Base-by-base conservation (phyloP, 768 basidiomycete species). In the Boletus sp. region DNA sequence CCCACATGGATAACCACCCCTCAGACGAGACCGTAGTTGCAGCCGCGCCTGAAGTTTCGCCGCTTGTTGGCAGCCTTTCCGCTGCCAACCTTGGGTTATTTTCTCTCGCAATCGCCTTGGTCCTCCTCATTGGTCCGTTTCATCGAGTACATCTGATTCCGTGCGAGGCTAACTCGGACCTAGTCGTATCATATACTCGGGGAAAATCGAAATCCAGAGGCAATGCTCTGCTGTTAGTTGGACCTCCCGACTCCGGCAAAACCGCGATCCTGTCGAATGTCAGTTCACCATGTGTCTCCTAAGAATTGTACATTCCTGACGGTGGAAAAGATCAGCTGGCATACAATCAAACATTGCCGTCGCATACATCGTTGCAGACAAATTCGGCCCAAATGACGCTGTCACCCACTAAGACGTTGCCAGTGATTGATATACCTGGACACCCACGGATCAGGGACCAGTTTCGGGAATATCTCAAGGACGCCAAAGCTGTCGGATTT, bases 381-480 rank as follows among this genome's bases (percentile, higher is more conserved):
- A 93, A 90, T 66, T 71, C 77, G 1, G 79, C 82, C 5, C 59
- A 76, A 5, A 66, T 85, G 33, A 54, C 70, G 6, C 60, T 85
- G n/a, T 65, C 70, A 7, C 57, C 73, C 2, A 75, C 73, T 40
- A 80, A 78, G 60, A 64, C 70, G 14, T 65, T 87, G 42, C 79
- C 75, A 38, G 70, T 88, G 13, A 74, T 91, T 17, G 91, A 93
- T 68, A 72, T 93, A 39, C 91, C 91, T 8, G 91, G 91, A n/a
- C 91, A 93, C 67, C 87, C 90, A 10, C 81, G 91, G 39, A 79
- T 93, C 51, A 73, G 90, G 30, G 81, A 81, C 61, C 88, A 90
- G 62, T 88, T 90, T 64, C 73, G 71, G 45, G 88, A 91, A 39
- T 71, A 86, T 60, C 67, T 93, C 21, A 55, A 73, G 5, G 77